These are phyloP conservation scores for Cryphonectria carpinicola DNA, from an alignment of 2,329 filamentous ascomycete genomes.

Conservation along the genomic window DNA sequence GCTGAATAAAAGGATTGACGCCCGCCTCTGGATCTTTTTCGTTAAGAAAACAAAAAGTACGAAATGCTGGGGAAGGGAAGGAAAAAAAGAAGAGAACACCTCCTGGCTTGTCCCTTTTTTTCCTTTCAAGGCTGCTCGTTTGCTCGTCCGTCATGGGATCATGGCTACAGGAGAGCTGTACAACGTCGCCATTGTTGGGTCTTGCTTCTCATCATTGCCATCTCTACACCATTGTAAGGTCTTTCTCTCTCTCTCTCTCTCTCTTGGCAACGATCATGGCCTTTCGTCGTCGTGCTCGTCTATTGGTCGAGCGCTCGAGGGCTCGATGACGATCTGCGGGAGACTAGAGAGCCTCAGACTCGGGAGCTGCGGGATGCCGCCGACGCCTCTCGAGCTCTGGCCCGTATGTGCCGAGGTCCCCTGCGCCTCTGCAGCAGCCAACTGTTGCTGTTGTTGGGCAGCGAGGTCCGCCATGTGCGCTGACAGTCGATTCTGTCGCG, in stretches of 20 bases:
- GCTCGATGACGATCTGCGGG: slow-evolving; percentile 63
- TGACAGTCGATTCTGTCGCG: slow-evolving; percentile 39
- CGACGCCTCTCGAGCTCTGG: slow-evolving; percentile 41
- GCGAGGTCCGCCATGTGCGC: slow-evolving; percentile 39
- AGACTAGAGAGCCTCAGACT: slow-evolving; percentile 54
- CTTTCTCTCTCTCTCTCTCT: no score
- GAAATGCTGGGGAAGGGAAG: neutral
- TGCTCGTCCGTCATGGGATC: neutral
- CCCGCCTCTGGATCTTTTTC: neutral
- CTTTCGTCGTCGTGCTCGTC: slow-evolving; percentile 25
- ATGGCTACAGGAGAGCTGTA: neutral
- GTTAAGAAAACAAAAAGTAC: neutral
- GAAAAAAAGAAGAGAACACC: neutral
- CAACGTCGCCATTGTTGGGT: neutral
- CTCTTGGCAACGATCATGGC: neutral
- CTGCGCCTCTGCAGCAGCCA: neutral
- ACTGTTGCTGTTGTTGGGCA: slow-evolving; percentile 21
- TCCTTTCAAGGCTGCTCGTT: neutral
- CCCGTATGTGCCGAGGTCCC: slow-evolving; percentile 23
- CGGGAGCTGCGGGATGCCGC: slow-evolving; percentile 53
- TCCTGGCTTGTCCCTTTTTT: neutral
- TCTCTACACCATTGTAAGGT: neutral
- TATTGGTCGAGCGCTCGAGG: slow-evolving; percentile 46
- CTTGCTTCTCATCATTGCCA: neutral
- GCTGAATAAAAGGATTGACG: neutral